Evolutionary conservation across 257 asterid species (phyloP).

Genomic region (Primulina eburnea): DNA sequence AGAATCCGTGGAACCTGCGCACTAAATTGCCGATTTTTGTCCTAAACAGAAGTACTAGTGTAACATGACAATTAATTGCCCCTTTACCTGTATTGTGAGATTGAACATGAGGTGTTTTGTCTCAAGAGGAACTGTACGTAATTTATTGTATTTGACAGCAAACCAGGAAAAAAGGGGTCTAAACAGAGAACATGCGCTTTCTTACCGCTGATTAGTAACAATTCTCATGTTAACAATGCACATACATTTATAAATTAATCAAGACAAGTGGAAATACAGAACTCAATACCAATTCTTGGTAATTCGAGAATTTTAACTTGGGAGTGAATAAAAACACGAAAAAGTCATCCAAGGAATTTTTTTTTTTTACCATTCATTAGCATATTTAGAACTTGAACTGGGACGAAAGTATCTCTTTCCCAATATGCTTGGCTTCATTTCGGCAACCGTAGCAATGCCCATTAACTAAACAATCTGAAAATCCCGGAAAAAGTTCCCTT

Average conservation of each 20-base stretch:
- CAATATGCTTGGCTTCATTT: constrained; percentile 76
- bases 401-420: constrained; percentile 80
- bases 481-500: neutral
- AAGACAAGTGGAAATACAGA: no score
- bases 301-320: neutral
- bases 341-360: neutral
- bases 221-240: constrained; percentile 22
- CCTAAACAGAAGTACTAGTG: neutral
- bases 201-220: neutral
- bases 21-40: constrained; percentile 22
- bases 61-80: constrained; percentile 7
- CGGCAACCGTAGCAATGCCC: constrained; percentile 81
- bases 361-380: constrained; percentile 62
- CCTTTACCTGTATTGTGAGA: constrained; percentile 12
- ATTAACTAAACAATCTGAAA: constrained; percentile 31
- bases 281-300: neutral
- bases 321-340: neutral
- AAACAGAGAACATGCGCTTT: constrained; percentile 1
- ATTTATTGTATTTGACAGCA: constrained; percentile 25
- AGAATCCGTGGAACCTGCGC: constrained; percentile 24
- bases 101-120: constrained; percentile 15
- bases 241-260: constrained; percentile 17
- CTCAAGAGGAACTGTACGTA: constrained; percentile 21
- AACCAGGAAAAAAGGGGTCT: constrained; percentile 27
- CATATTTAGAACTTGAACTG: constrained; percentile 74